phyloP scores from a whole-genome alignment of 495 filamentous ascomycete genomes.

The Pseudevernia furfuracea region DNA sequence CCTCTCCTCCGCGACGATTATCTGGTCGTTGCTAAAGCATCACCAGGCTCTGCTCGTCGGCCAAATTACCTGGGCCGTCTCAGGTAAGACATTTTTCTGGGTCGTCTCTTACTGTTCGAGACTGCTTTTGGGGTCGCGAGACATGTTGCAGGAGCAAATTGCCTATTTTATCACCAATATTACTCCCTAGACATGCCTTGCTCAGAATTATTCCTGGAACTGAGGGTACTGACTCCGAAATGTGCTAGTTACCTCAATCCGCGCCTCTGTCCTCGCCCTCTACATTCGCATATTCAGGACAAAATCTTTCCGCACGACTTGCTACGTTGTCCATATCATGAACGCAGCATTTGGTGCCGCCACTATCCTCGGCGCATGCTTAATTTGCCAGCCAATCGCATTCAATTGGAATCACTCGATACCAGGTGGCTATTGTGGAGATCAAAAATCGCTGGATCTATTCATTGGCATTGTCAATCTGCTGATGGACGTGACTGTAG shows the following conservation, averaged over 20 bases:
- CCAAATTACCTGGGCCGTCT: conserved; percentile 28
- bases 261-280: conserved; percentile 38
- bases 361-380: conserved; percentile 27
- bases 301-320: conserved; percentile 32
- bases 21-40: neutral
- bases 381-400: conserved; percentile 34
- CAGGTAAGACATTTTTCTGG: no score
- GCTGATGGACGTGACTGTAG: conserved; percentile 33
- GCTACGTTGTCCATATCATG: conserved; percentile 25
- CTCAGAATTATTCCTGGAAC: no score
- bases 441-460: conserved; percentile 31
- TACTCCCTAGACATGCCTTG: no score
- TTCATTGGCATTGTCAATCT: conserved; percentile 31
- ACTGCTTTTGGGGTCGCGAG: no score
- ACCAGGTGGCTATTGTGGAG: conserved; percentile 27
- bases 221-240: no score
- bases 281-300: conserved; percentile 36
- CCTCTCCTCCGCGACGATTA: neutral
- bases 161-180: no score
- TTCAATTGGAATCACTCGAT: conserved; percentile 29
- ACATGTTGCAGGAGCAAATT: no score
- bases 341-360: conserved; percentile 16
- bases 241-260: conserved; percentile 33
- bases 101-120: no score
- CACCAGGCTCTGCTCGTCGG: conserved; percentile 13